A percentile compares a stretch with the other conserved stretches of the same genome.
Conservation (phyloP, 139 green algal genomes). For the Chlamydomonas sphaeroides region DNA sequence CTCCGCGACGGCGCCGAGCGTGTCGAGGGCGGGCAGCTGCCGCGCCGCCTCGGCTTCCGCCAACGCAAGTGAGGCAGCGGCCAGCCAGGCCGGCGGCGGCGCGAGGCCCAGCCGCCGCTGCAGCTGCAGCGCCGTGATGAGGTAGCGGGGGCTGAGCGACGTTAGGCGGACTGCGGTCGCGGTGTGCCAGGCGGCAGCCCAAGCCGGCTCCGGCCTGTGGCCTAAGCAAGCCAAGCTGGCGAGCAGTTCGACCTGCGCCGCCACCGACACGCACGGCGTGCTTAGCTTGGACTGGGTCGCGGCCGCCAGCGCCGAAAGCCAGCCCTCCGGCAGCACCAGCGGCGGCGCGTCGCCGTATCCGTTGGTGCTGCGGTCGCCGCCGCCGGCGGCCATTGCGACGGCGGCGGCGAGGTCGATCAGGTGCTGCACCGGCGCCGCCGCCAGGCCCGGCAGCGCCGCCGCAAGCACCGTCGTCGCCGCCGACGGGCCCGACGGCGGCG, state of each 20-base stretch:
- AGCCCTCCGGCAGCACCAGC: background rate
- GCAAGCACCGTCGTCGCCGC: background rate
- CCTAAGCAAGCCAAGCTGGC: constrained; percentile 10
- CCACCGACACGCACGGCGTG: background rate
- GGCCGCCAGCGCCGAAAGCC: background rate
- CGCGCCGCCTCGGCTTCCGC: background rate
- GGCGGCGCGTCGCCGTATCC: too few relatives aligned
- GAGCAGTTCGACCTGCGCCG: constrained; percentile 11
- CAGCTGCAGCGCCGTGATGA: constrained; percentile 18
- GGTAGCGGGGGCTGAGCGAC: constrained; percentile 21
- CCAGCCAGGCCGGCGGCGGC: constrained; percentile 35
- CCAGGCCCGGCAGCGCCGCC: background rate
- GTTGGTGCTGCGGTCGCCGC: background rate
- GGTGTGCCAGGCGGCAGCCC: constrained; percentile 31
- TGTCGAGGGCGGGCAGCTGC: background rate
- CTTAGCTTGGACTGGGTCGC: background rate
- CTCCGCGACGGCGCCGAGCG: constrained; percentile 17
- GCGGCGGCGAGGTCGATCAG: constrained; percentile 3
- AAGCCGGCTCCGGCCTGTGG: constrained; percentile 1
- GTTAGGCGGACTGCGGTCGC: constrained; percentile 17
- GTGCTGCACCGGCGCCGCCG: constrained; percentile 10
- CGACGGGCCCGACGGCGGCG: background rate
- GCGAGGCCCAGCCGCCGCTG: constrained; percentile 10
- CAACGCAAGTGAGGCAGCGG: background rate
- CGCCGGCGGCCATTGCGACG: constrained; percentile 3